phyloP scores from a whole-genome alignment of 2,329 filamentous ascomycete genomes.

The Aspergillus fumigatus region DNA sequence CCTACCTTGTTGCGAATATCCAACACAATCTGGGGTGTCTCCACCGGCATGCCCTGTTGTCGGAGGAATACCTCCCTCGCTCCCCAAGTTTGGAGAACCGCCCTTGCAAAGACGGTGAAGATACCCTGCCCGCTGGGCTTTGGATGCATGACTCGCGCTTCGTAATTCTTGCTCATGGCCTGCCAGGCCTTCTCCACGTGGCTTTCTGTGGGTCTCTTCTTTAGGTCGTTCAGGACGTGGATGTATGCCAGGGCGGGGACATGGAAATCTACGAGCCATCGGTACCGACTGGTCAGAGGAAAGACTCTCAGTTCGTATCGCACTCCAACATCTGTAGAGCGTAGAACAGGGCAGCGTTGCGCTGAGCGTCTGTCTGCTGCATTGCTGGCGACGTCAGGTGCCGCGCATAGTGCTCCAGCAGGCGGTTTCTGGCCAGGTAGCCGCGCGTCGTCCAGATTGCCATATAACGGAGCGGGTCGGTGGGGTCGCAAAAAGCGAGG shows the following conservation, averaged over 20 bases:
- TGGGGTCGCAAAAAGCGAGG: conserved; percentile 37
- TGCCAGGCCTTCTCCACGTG: conserved; percentile 41
- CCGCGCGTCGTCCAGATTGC: conserved; percentile 44
- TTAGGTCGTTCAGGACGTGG: conserved; percentile 42
- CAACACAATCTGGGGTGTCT: conserved; percentile 26
- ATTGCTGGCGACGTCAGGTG: conserved; percentile 13
- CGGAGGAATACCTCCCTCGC: conserved; percentile 20
- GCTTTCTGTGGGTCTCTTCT: conserved; percentile 29
- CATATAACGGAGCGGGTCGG: conserved; percentile 45
- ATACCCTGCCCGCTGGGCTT: conserved; percentile 14
- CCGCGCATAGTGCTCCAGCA: conserved; percentile 47
- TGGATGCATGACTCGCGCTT: conserved; percentile 25
- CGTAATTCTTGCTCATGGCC: conserved; percentile 44
- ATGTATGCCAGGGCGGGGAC: conserved; percentile 50
- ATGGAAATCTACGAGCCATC: conserved; percentile 41
- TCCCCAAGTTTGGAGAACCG: conserved; percentile 42
- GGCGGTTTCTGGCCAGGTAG: conserved; percentile 45
- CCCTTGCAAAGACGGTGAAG: conserved; percentile 30
- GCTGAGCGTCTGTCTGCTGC: conserved; percentile 25
- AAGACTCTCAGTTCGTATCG: conserved; percentile 44
- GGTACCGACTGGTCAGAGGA: conserved; percentile 37
- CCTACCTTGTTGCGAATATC: conserved; percentile 10
- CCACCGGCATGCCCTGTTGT: conserved; percentile 9
- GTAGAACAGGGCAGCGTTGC: conserved; percentile 26
- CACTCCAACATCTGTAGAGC: conserved; percentile 41